Evolutionary conservation across 2,329 filamentous ascomycete genomes (phyloP).

Genomic region (Aspergillus quadrilineatus): DNA sequence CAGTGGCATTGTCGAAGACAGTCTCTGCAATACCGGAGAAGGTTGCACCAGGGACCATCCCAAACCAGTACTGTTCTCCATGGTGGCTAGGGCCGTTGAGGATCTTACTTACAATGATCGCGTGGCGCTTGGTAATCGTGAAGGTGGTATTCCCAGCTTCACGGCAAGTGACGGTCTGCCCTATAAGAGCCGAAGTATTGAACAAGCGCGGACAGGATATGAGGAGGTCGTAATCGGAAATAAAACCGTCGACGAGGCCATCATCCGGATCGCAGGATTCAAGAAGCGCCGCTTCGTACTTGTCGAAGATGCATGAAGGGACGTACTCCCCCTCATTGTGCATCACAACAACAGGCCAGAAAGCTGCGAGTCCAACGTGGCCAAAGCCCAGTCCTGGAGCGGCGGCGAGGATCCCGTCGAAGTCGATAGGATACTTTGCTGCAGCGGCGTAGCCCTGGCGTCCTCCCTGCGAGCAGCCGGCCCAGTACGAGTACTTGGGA

Average conservation of each 20-base stretch:
- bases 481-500: conserved; percentile 6
- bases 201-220: background rate
- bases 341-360: conserved; percentile 20
- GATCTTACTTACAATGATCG: conserved; percentile 2
- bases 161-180: background rate
- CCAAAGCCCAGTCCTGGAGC: conserved; percentile 20
- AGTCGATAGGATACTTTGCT: conserved; percentile 21
- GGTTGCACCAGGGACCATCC: conserved; percentile 2
- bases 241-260: conserved; percentile 26
- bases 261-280: conserved; percentile 26
- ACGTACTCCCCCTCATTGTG: conserved; percentile 2
- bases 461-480: conserved; percentile 23
- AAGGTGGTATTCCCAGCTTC: background rate
- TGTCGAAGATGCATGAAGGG: conserved; percentile 16
- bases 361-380: conserved; percentile 5
- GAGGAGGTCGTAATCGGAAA: conserved; percentile 16
- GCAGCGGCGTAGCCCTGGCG: conserved; percentile 21
- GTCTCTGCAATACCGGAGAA: conserved; percentile 9
- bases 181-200: background rate
- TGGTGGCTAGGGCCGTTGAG: background rate
- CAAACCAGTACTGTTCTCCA: conserved; percentile 4
- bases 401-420: conserved; percentile 27
- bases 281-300: conserved; percentile 13
- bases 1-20: background rate
- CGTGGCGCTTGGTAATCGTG: background rate